Base-by-base conservation (phyloP, 2,329 filamentous ascomycete species). In the Trichoderma sp. region DNA sequence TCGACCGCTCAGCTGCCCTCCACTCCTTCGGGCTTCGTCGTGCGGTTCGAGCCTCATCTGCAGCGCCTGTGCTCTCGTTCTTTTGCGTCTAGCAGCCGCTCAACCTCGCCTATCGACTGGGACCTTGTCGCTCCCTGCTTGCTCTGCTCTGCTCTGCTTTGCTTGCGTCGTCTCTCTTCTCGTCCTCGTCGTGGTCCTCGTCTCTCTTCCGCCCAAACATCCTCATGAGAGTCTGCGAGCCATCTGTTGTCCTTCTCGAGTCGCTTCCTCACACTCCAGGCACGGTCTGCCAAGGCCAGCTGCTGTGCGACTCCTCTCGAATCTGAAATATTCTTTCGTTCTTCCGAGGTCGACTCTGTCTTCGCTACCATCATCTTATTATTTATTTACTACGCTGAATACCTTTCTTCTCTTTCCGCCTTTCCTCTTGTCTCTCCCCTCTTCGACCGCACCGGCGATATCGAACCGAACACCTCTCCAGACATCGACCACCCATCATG, bases 221-320 rank as follows among this genome's bases (percentile, higher is more conserved):
- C 63, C 63, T 66, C 8, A 66, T 66, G 63, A 57, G 53, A 49
- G 63, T 29, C 47, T 66, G 63, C 63, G 37, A 35, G 40, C 63
- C 49, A 35, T 55, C 33, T 5, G 11, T 13, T 53, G 4, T 37
- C 19, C 43, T 37, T 13, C 43, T 24, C 35, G 63, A 57, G n/a
- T 66, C 63, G 62, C 63, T 58, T 58, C 27, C 37, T 47, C 63
- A 58, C 57, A 49, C 63, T 8, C 37, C 63, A 66, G 63, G 52
- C 21, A 56, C 53, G 53, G 63, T 66, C 63, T 27, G 37, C 49
- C 63, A 58, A 66, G 63, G 24, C 63, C 37, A 58, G 52, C 63
- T 55, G 63, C 63, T 47, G 63, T 66, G 63, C 52, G 63, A 66
- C 63, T 55, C 16, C 29, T 21, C 55, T n/a, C 47, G 53, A 7